Evolutionary conservation across 2,329 filamentous ascomycete species (phyloP).

Genomic region (Ampelomyces quisqualis): DNA sequence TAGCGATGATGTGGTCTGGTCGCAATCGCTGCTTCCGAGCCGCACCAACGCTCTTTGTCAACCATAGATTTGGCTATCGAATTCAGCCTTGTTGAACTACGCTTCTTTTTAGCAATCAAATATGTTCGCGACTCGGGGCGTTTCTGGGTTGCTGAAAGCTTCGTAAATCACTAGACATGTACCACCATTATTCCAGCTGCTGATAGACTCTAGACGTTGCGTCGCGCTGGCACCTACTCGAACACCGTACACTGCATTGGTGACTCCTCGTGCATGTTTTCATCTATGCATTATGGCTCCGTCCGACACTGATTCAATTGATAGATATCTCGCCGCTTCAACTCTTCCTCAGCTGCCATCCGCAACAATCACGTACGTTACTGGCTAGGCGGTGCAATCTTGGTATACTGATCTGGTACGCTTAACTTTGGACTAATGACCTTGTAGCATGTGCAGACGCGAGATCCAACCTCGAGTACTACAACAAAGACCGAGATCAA

Average conservation of each 20-base stretch:
- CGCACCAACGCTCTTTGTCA: not conserved
- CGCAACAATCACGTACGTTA: not conserved
- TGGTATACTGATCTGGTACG: not conserved
- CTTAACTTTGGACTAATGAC: no score
- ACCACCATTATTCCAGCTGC: not conserved
- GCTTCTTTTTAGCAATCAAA: not conserved
- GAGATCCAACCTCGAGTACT: no score
- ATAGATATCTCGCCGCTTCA: no score
- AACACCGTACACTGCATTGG: no score
- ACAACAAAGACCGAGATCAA: not conserved
- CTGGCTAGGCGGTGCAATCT: not conserved
- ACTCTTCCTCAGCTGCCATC: not conserved
- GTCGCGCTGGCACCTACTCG: no score
- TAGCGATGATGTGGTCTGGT: not conserved
- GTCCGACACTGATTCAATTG: not conserved
- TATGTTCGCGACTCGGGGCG: not conserved
- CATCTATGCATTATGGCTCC: no score
- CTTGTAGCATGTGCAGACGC: not conserved
- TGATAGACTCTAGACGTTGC: no score
- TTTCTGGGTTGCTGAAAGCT: not conserved
- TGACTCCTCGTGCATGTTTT: no score
- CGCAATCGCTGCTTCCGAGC: not conserved
- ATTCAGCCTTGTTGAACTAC: not conserved
- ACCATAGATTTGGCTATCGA: not conserved
- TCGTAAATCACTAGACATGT: not conserved